Evolutionary conservation across 352 stramenopile genomes (phyloP).

Genomic region (Saprolegnia parasitica): DNA sequence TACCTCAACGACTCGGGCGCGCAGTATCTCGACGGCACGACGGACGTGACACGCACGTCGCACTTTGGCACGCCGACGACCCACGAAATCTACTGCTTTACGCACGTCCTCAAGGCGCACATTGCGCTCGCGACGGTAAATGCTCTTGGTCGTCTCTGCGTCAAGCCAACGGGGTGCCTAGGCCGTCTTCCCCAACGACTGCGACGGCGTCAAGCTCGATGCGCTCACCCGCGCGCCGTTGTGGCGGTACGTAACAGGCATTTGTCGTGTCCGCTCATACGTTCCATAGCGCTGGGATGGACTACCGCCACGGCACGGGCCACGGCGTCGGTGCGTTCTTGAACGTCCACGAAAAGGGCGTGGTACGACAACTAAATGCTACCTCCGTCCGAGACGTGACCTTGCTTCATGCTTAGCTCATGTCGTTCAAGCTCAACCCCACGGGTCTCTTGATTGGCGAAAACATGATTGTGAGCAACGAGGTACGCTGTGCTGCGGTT

Average conservation of each 20-base stretch:
- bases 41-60: conserved; percentile 98
- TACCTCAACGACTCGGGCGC: conserved; percentile 98
- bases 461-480: conserved; percentile 98
- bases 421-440: conserved; percentile 82
- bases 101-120: conserved; percentile 95
- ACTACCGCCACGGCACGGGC: conserved; percentile 97
- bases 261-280: background rate
- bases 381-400: background rate
- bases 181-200: conserved; percentile 86
- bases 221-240: conserved; percentile 93
- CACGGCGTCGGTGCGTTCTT: conserved; percentile 96
- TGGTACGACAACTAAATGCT: conserved; percentile 36
- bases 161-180: background rate
- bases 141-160: conserved; percentile 54
- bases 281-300: conserved; percentile 60
- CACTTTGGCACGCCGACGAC: conserved; percentile 92
- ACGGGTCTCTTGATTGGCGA: conserved; percentile 77
- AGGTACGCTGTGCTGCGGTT: conserved; percentile 30
- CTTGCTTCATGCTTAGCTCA: conserved; percentile 37
- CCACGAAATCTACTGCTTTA: conserved; percentile 95
- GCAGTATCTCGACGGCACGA: conserved; percentile 98
- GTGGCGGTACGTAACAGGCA: conserved; percentile 58
- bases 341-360: conserved; percentile 95
- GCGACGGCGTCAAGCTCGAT: conserved; percentile 94
- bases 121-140: conserved; percentile 90